Percentiles rank a stretch among this genome's conserved stretches.
These are phyloP conservation scores for Aspergillus ruber DNA, from an alignment of 2,329 filamentous ascomycete species.

Conservation along the genomic window DNA sequence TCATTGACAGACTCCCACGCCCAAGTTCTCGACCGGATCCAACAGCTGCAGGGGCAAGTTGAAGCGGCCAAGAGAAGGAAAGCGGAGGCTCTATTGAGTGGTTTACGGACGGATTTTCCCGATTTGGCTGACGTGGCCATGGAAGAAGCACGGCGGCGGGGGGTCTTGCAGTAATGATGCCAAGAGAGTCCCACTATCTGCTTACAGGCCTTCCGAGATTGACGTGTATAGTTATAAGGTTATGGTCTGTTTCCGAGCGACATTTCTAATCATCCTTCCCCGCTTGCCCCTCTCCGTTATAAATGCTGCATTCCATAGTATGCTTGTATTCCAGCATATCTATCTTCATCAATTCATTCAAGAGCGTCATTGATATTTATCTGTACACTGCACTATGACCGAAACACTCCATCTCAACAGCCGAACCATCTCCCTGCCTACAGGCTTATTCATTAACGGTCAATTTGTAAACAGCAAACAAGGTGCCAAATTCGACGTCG, in stretches of 20 bases:
- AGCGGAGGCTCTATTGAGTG: constrained; percentile 10
- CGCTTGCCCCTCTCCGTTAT: too few relatives aligned
- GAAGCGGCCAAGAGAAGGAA: constrained; percentile 11
- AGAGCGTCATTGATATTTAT: background rate
- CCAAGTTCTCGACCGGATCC: constrained; percentile 15
- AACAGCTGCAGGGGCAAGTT: constrained; percentile 12
- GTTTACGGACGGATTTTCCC: constrained; percentile 13
- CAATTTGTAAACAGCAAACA: background rate
- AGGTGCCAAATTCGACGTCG: background rate
- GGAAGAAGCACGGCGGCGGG: constrained; percentile 15
- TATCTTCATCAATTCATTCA: background rate
- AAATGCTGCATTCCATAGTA: too few relatives aligned
- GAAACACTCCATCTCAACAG: background rate
- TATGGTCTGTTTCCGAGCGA: too few relatives aligned
- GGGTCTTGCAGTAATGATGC: background rate
- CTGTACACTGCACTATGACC: background rate
- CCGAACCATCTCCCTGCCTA: background rate
- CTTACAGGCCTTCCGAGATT: too few relatives aligned
- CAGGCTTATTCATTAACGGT: background rate
- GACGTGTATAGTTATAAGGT: too few relatives aligned
- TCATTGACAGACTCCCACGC: constrained; percentile 19
- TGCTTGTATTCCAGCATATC: background rate
- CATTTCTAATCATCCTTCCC: too few relatives aligned
- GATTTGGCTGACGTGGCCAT: constrained; percentile 12
- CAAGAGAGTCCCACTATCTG: too few relatives aligned